phyloP scores from a whole-genome alignment of 345 rosid genomes.

The Brassica nigra region DNA sequence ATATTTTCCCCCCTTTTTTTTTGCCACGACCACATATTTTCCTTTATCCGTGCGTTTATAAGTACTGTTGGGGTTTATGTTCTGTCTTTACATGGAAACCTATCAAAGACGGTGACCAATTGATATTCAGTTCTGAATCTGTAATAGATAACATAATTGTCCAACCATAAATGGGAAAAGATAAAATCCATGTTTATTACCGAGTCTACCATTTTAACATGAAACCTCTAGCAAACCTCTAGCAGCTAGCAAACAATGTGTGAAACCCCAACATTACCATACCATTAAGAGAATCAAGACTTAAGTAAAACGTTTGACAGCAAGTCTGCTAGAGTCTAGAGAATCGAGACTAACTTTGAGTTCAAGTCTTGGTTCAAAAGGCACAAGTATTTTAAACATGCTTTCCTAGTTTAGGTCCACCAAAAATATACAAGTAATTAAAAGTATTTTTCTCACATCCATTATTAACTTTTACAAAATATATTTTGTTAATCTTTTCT shows the following conservation, averaged over 20 bases:
- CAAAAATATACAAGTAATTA: too few species aligned
- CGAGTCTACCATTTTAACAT: neutral
- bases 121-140: neutral
- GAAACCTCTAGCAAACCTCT: neutral
- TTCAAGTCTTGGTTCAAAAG: neutral
- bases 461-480: too few species aligned
- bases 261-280: neutral
- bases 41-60: too few species aligned
- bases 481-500: too few species aligned
- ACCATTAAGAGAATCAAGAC: neutral
- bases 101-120: neutral
- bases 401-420: neutral
- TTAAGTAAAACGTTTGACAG: neutral
- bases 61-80: neutral
- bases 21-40: too few species aligned
- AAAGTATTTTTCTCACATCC: too few species aligned
- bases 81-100: neutral
- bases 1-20: too few species aligned
- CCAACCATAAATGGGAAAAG: neutral
- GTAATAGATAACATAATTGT: neutral
- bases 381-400: neutral
- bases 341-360: neutral
- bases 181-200: neutral
- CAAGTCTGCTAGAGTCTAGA: neutral
- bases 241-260: neutral